Evolutionary conservation across 1,139 yeast species (phyloP).

Genomic region (Pichia sp.): DNA sequence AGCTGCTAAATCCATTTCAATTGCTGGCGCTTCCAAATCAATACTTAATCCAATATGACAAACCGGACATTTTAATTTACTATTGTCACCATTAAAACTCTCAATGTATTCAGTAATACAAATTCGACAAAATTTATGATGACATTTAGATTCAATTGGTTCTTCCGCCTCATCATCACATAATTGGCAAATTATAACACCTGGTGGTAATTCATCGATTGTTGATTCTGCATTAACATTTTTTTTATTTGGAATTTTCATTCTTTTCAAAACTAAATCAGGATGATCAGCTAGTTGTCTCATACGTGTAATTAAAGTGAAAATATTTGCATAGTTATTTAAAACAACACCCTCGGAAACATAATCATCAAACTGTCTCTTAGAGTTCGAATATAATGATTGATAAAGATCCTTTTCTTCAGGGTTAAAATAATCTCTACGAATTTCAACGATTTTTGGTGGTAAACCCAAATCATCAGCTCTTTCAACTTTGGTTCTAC

Average conservation of each 20-base stretch:
- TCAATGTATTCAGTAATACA: conserved; percentile 88
- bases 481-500: conserved; percentile 91
- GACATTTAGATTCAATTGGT: conserved; percentile 90
- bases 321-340: conserved; percentile 93
- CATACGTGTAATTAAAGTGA: conserved; percentile 93
- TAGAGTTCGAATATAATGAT: conserved; percentile 79
- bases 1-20: conserved; percentile 63
- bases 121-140: conserved; percentile 85
- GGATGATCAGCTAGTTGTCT: conserved; percentile 98
- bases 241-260: conserved; percentile 17
- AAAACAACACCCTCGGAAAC: conserved; percentile 94
- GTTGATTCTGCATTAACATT: conserved; percentile 7
- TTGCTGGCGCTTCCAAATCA: conserved; percentile 80
- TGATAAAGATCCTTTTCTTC: conserved; percentile 91
- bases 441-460: conserved; percentile 83
- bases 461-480: conserved; percentile 97
- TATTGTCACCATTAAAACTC: conserved; percentile 58
- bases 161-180: conserved; percentile 99
- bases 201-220: conserved; percentile 33
- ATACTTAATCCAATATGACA: conserved; percentile 91
- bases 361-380: conserved; percentile 76
- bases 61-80: conserved; percentile 79
- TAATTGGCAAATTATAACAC: conserved; percentile 77
- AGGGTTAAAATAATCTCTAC: conserved; percentile 81
- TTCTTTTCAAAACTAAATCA: conserved; percentile 75